Evolutionary conservation across 192 early-diverging fungal species (phyloP).

Genomic region (Linderina pennispora): DNA sequence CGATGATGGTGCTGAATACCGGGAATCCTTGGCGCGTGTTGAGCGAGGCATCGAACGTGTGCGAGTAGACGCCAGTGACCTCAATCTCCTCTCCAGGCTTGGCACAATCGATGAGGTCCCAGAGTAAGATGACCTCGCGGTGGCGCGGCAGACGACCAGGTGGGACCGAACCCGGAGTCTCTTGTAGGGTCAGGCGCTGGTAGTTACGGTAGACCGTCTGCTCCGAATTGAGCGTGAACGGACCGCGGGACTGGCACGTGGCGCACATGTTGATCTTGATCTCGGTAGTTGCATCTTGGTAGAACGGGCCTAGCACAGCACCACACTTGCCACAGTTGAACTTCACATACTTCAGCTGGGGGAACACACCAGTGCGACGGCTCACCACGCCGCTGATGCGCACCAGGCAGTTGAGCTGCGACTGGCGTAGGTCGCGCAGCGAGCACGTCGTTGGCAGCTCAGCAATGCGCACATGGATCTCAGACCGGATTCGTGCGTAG

Average conservation of each 20-base stretch:
- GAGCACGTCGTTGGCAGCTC: constrained; percentile 79
- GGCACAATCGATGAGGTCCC: constrained; percentile 94
- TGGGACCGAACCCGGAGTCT: constrained; percentile 91
- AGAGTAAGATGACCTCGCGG: constrained; percentile 88
- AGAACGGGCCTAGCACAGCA: constrained; percentile 84
- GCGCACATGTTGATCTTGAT: constrained; percentile 78
- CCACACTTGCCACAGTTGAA: constrained; percentile 95
- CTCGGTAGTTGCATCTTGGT: constrained; percentile 86
- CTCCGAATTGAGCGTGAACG: constrained; percentile 86
- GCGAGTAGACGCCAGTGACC: constrained; percentile 91
- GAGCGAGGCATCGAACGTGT: constrained; percentile 87
- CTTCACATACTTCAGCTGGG: constrained; percentile 95
- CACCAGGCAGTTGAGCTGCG: constrained; percentile 87
- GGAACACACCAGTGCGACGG: constrained; percentile 89
- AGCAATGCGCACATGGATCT: constrained; percentile 91
- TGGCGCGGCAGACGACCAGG: constrained; percentile 91
- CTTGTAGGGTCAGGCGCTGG: constrained; percentile 93
- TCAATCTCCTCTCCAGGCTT: constrained; percentile 96
- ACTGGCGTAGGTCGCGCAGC: constrained; percentile 86
- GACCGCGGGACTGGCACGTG: constrained; percentile 86
- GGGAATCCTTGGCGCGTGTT: constrained; percentile 94
- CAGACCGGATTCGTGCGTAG: constrained; percentile 85
- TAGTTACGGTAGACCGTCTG: constrained; percentile 98
- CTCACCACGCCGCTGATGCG: constrained; percentile 90
- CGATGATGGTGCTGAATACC: constrained; percentile 92